These are phyloP conservation scores for Eimeria acervulina DNA, from an alignment of 169 alveolate species.

Conservation along the genomic window DNA sequence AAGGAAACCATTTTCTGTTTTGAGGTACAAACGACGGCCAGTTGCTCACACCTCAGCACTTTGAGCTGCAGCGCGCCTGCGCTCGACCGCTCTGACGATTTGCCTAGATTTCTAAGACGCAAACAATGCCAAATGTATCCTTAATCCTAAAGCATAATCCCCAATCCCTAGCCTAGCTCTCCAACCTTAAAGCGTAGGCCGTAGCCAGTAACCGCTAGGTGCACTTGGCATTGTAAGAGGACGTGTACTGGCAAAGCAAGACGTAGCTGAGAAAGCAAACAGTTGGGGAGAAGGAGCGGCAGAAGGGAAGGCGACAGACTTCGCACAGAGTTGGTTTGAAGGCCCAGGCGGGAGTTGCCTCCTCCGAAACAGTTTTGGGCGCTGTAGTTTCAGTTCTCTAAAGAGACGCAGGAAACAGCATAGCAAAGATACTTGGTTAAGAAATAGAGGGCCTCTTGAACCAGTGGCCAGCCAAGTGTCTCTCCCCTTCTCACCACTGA, in stretches of 20 bases:
- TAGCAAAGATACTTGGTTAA: background rate
- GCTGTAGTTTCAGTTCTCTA: background rate
- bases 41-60: constrained; percentile 20
- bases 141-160: background rate
- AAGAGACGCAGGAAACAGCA: background rate
- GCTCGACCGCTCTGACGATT: constrained; percentile 55
- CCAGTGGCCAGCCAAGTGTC: background rate
- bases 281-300: too few relatives aligned
- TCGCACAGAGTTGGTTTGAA: constrained; percentile 70
- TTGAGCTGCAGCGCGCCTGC: constrained; percentile 20
- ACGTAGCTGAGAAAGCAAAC: background rate
- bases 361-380: background rate
- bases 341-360: background rate
- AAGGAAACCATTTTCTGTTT: background rate
- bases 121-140: background rate
- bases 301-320: background rate
- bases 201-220: background rate
- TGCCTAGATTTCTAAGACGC: constrained; percentile 37
- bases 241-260: background rate
- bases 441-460: background rate
- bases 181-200: background rate
- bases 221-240: background rate
- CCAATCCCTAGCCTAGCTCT: background rate
- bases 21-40: background rate
- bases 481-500: background rate